A percentile compares a stretch with the other conserved stretches of the same genome.
Conservation (phyloP, 1,284 basidiomycete species). For the Bjerkandera adusta region DNA sequence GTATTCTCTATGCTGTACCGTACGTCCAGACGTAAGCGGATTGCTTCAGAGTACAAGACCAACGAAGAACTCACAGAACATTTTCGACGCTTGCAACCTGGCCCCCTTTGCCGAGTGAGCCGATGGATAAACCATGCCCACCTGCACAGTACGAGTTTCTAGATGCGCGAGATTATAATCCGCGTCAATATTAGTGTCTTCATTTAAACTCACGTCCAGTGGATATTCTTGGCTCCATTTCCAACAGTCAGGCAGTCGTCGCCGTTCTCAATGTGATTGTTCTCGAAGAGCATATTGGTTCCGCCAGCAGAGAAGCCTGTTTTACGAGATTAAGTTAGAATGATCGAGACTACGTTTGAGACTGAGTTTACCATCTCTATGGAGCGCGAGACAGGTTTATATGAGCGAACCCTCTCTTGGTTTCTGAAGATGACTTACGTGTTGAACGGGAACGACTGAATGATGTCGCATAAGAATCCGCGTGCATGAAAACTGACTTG, state of each 20-base stretch:
- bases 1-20: slow-evolving; percentile 49
- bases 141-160: slow-evolving; percentile 46
- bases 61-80: slow-evolving; percentile 40
- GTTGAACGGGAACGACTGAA: slow-evolving; percentile 59
- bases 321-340: neutral
- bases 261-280: slow-evolving; percentile 56
- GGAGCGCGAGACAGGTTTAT: neutral
- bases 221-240: slow-evolving; percentile 54
- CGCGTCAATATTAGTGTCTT: neutral
- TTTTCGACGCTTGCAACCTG: slow-evolving; percentile 52
- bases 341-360: neutral
- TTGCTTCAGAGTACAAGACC: neutral
- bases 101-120: slow-evolving; percentile 53
- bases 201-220: slow-evolving; percentile 41
- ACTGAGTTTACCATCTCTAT: slow-evolving; percentile 21
- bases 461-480: neutral
- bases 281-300: slow-evolving; percentile 53
- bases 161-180: neutral
- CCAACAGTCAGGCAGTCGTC: slow-evolving; percentile 63
- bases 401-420: neutral
- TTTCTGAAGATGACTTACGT: slow-evolving; percentile 39
- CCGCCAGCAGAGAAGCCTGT: slow-evolving; percentile 59
- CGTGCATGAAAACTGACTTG: neutral
- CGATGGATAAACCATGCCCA: slow-evolving; percentile 60
- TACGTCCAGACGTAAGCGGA: neutral